Evolutionary conservation across 1,284 basidiomycete genomes (phyloP), one percentile per base, ranked within the genome.

Genomic region (Ganoderma lingzhi): DNA sequence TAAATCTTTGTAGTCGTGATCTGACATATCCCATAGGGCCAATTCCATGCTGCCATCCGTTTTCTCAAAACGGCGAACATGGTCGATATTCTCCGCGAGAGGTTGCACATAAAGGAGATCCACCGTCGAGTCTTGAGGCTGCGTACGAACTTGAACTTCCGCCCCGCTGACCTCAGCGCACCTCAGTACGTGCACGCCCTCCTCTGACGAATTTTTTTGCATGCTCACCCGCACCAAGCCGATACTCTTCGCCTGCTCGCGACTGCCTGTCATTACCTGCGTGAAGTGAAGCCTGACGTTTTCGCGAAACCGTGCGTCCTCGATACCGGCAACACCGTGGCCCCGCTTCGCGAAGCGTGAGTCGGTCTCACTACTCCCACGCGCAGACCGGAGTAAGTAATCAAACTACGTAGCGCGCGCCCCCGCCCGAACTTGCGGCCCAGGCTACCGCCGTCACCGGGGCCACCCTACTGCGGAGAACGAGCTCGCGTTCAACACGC

Each of bases 321-420:
- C 73, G 90, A 92, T 74, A 88, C 86, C 1, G 89, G 90, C 6
- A 91, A 90, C 78, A 78, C 79, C 2, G 79, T 82, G 45, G 67
- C 76, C 0, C 78, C 80, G 14, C 73, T 86, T 17, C 74, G 78
- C 56, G 72, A 74, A 64, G 77, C 73, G 82, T 83, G 62, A 12
- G 77, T 74, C 61, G 6, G 4, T n/a, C 48, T 51, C 23, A 23
- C 35, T 62, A 0, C 10, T 30, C 60, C 2, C 6, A 73, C 70
- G 1, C 76, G 71, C 70, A 9, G 70, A 71, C 51, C 79, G 79
- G 65, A 75, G n/a, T n/a, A n/a, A n/a, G n/a, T n/a, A n/a, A n/a
- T n/a, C n/a, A n/a, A n/a, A n/a, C 44, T 48, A 48, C 28, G 23
- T 23, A 23, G 1, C 30, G 15, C 28, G 28, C 44, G 15, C 60